Base-by-base conservation (phyloP, 495 filamentous ascomycete species). In the Talaromyces adpressus region DNA sequence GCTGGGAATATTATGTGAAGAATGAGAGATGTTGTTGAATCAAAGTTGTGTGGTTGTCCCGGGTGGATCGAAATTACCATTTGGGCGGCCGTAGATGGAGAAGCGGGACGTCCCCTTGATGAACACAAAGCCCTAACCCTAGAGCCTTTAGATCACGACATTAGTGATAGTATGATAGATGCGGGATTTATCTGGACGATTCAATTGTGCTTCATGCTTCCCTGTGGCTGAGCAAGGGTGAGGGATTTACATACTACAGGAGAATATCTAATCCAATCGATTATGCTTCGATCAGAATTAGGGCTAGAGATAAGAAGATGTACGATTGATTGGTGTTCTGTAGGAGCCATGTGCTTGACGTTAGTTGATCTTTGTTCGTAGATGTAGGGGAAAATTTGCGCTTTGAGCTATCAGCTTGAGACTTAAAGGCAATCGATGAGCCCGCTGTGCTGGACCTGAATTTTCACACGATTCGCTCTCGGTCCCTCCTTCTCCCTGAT, bases 121-220 rank as follows among this genome's bases (percentile, higher is more conserved):
- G 34, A 16, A 14, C 34, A 39, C 3, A 41, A 41, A 49, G 45
- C 45, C 45, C 45, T 49, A 49, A 49, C 45, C 45, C 45, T 49
- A 49, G n/a, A 18, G 0, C 9, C 12, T 45, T 20, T 20, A 8
- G 45, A 49, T 49, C 45, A 8, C 4, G 41, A 9, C 41, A 18
- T 47, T 27, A 56, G 20, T 29, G 23, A 53, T 22, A 9, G 6
- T 53, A 41, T 16, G 3, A 16, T 16, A 52, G 53, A 6, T 58
- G 56, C 14, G 56, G 56, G 56, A 58, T 36, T 58, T 58, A 12
- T 58, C 5, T 58, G 6, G 56, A 16, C 56, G 23, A 25, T 58
- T 36, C 56, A 14, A 32, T 36, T 36, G 2, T 36, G 29, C 25
- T 57, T 18, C 29, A n/a, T 16, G 16, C 16, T 29, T 34, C n/a